Percentiles rank a stretch among this genome's conserved stretches.
Evolutionary conservation across 2,329 filamentous ascomycete genomes (phyloP).

Genomic region (Colletotrichum tanaceti): DNA sequence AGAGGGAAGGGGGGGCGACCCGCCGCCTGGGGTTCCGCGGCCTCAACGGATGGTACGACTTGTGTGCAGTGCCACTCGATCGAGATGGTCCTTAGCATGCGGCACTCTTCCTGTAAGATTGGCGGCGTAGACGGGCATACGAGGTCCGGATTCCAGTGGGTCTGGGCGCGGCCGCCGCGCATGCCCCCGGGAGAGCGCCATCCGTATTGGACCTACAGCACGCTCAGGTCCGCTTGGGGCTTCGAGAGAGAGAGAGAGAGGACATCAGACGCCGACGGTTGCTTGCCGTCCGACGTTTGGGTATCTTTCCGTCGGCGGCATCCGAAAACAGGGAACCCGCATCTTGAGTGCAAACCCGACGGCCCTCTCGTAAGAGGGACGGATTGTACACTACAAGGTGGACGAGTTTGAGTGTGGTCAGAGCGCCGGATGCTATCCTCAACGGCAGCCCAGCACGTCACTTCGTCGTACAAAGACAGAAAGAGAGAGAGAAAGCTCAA

Average conservation of each 20-base stretch:
- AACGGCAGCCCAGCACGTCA: not conserved
- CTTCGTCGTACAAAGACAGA: conserved; percentile 12
- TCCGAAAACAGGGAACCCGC: not conserved
- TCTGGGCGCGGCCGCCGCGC: conserved; percentile 7
- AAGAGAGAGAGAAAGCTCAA: not conserved
- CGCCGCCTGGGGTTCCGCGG: not conserved
- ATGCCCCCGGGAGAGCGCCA: conserved; percentile 11
- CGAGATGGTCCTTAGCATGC: not conserved
- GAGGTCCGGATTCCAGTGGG: not conserved
- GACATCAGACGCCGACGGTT: not conserved
- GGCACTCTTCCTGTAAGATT: not conserved
- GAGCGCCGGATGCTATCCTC: conserved; percentile 3
- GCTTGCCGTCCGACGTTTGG: not conserved
- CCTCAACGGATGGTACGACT: not conserved
- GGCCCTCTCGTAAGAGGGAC: not conserved
- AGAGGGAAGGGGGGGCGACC: not conserved
- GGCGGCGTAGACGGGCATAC: not conserved
- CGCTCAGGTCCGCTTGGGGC: not conserved
- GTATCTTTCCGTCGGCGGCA: not conserved
- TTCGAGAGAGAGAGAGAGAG: no score
- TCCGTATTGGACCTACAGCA: not conserved
- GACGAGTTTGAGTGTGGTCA: conserved; percentile 35
- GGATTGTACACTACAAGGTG: not conserved
- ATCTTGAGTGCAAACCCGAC: not conserved
- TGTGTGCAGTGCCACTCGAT: not conserved